Evolutionary conservation across 129 eudicot species (phyloP).

Genomic region (Centaurea solstitialis): DNA sequence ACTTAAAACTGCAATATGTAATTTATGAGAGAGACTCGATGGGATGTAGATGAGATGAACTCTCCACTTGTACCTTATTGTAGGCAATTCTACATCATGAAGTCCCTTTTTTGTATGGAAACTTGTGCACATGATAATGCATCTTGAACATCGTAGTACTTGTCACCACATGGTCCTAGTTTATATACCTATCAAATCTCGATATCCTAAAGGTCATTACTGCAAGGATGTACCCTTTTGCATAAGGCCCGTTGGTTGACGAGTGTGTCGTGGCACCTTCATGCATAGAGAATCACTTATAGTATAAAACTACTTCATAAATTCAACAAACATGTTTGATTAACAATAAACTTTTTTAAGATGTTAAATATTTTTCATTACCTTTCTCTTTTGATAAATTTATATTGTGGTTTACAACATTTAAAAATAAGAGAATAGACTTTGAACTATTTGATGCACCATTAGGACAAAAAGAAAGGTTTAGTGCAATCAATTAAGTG

Average conservation of each 20-base stretch:
- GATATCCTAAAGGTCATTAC: not conserved
- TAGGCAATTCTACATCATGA: not conserved
- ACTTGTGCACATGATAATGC: not conserved
- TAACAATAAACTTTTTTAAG: not conserved
- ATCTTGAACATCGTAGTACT: not conserved
- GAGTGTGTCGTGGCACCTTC: not conserved
- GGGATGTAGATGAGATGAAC: not conserved
- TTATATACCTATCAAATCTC: not conserved
- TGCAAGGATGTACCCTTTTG: not conserved
- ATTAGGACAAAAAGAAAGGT: not conserved
- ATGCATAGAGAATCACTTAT: not conserved
- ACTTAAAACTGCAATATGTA: not conserved
- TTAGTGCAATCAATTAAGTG: not conserved
- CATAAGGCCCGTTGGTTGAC: not conserved
- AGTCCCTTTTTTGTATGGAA: not conserved
- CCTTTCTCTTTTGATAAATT: not conserved
- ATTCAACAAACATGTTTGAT: no score
- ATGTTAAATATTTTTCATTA: not conserved
- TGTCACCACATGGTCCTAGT: not conserved
- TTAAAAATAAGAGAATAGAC: not conserved
- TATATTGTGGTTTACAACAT: not conserved
- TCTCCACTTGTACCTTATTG: not conserved
- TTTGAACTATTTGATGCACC: not conserved
- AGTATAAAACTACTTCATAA: not conserved
- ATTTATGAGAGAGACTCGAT: not conserved